Conservation (phyloP, 202 grass and related monocot species). For the Carex arenaria region DNA sequence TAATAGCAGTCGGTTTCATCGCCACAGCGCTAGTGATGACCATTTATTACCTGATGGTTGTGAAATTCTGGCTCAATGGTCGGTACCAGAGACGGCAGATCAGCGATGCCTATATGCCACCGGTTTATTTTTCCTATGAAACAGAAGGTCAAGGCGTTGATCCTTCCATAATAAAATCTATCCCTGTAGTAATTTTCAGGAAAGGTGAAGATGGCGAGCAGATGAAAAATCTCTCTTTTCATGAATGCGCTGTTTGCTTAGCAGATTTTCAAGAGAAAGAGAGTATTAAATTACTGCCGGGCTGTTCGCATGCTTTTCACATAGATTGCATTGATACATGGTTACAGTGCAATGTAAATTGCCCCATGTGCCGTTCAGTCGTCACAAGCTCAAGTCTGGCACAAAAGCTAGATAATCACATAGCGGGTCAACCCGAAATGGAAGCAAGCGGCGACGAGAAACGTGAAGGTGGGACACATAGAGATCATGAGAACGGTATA, state of each 20-base stretch:
- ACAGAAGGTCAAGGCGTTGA: constrained; percentile 38
- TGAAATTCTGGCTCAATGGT: constrained; percentile 55
- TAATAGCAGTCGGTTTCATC: constrained; percentile 67
- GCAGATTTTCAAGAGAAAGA: constrained; percentile 58
- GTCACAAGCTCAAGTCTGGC: constrained; percentile 27
- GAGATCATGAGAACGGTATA: constrained; percentile 27
- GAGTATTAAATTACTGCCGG: constrained; percentile 67
- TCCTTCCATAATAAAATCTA: constrained; percentile 42
- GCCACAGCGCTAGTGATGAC: constrained; percentile 56
- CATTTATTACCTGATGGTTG: constrained; percentile 68
- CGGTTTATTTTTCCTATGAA: constrained; percentile 52
- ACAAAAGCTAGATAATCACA: constrained; percentile 11
- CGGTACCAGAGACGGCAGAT: neutral
- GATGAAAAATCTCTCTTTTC: neutral
- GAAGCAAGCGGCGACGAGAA: neutral
- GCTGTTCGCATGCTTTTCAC: constrained; percentile 69
- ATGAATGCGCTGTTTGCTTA: constrained; percentile 72
- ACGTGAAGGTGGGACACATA: constrained; percentile 3
- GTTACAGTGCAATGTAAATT: constrained; percentile 71
- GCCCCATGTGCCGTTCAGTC: constrained; percentile 65
- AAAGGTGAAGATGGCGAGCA: neutral
- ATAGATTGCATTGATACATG: constrained; percentile 90
- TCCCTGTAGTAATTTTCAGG: constrained; percentile 50
- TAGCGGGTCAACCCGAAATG: constrained; percentile 5
- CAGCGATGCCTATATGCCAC: constrained; percentile 6